Evolutionary conservation across 305 asterid species (phyloP).

Genomic region (Rubia occidens): DNA sequence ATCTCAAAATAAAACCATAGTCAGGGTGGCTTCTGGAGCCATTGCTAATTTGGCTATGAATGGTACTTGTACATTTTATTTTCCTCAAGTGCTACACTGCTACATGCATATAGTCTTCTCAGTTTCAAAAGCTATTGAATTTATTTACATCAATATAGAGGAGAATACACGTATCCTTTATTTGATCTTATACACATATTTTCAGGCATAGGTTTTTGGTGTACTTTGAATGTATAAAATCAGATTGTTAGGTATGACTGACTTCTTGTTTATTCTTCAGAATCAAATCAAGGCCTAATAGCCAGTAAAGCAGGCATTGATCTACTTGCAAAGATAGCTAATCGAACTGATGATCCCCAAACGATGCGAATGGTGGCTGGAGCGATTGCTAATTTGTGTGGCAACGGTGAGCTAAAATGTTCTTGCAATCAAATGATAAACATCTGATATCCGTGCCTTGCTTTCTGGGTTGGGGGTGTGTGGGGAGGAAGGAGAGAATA

Average conservation of each 20-base stretch:
- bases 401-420: conserved; percentile 50
- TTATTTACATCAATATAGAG: neutral
- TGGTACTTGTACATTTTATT: conserved; percentile 34
- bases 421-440: neutral
- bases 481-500: neutral
- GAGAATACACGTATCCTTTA: neutral
- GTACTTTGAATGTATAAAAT: neutral
- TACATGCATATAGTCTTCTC: neutral
- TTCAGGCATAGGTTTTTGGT: neutral
- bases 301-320: conserved; percentile 61
- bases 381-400: conserved; percentile 87
- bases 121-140: neutral
- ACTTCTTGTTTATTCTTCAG: conserved; percentile 31
- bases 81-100: neutral
- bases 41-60: conserved; percentile 94
- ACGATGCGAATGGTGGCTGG: conserved; percentile 93
- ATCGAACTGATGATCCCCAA: conserved; percentile 67
- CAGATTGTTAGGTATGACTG: neutral
- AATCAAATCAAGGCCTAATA: conserved; percentile 64
- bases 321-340: conserved; percentile 61
- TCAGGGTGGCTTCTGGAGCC: conserved; percentile 94
- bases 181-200: neutral
- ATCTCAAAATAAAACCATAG: conserved; percentile 62
- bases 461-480: too few species aligned
- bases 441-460: neutral